Conservation (phyloP, 108 stramenopile species). For the Skeletonema potamos region DNA sequence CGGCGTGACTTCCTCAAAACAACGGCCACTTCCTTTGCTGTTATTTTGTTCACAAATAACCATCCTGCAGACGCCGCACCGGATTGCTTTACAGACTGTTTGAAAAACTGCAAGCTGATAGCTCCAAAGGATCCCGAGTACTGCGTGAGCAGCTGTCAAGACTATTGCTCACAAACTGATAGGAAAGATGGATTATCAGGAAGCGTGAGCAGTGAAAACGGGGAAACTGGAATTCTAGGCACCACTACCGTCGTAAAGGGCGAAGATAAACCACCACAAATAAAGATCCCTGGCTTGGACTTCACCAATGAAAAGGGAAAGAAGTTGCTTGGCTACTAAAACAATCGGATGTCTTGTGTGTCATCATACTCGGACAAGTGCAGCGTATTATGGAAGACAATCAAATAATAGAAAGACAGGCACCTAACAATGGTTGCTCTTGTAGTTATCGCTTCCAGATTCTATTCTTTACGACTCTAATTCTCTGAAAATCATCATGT, state of each 20-base stretch:
- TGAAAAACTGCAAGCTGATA: conserved; percentile 74
- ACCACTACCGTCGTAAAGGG: conserved; percentile 77
- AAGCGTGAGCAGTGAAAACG: conserved; percentile 55
- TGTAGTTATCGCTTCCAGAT: conserved; percentile 5
- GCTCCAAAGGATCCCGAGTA: conserved; percentile 76
- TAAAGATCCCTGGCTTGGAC: conserved; percentile 76
- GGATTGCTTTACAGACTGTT: conserved; percentile 75
- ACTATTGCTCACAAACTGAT: conserved; percentile 78
- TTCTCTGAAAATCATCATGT: conserved; percentile 57
- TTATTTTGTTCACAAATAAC: not conserved
- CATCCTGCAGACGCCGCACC: conserved; percentile 14
- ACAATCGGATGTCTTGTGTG: not conserved
- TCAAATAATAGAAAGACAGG: too few relatives aligned
- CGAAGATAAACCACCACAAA: conserved; percentile 74
- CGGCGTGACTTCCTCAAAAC: not conserved
- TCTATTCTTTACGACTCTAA: conserved; percentile 48
- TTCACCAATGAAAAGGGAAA: conserved; percentile 60
- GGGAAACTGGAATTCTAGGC: conserved; percentile 79
- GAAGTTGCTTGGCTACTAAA: conserved; percentile 70
- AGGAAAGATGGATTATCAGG: conserved; percentile 81
- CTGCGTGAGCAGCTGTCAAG: conserved; percentile 58
- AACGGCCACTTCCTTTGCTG: not conserved
- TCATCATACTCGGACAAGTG: not conserved
- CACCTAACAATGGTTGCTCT: not conserved
- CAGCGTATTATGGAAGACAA: too few relatives aligned